Evolutionary conservation across 2,329 filamentous ascomycete genomes (phyloP).

Genomic region (Penicillium sp.): DNA sequence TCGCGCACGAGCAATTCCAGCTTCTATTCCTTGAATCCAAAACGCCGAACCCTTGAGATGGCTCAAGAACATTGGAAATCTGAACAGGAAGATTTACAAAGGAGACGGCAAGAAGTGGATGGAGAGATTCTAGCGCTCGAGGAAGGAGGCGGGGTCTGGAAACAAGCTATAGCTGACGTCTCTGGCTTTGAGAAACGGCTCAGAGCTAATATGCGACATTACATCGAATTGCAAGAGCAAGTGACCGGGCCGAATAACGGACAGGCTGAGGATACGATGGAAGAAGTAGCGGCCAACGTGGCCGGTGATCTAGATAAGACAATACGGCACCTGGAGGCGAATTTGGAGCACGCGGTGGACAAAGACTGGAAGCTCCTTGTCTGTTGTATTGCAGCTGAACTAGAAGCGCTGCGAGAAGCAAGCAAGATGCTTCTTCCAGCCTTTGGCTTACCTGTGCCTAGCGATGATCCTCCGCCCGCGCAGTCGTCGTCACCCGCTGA

Average conservation of each 20-base stretch:
- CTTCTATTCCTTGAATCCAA: slow-evolving; percentile 54
- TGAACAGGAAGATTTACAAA: slow-evolving; percentile 47
- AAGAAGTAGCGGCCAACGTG: slow-evolving; percentile 31
- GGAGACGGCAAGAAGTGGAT: slow-evolving; percentile 48
- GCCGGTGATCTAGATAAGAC: slow-evolving; percentile 48
- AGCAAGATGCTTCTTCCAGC: slow-evolving; percentile 35
- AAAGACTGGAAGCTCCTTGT: slow-evolving; percentile 61
- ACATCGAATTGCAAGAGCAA: slow-evolving; percentile 25
- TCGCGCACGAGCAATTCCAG: slow-evolving; percentile 31
- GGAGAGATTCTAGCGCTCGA: slow-evolving; percentile 57
- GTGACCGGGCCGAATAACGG: slow-evolving; percentile 11
- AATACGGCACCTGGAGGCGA: slow-evolving; percentile 48
- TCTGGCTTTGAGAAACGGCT: slow-evolving; percentile 49
- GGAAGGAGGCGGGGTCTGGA: slow-evolving; percentile 60
- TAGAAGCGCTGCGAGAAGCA: slow-evolving; percentile 53
- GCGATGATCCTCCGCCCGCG: slow-evolving; percentile 10
- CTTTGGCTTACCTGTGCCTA: slow-evolving; percentile 29
- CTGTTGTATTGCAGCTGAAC: slow-evolving; percentile 61
- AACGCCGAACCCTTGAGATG: slow-evolving; percentile 59
- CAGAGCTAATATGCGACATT: slow-evolving; percentile 33
- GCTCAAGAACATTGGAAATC: slow-evolving; percentile 56
- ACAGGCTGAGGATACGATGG: slow-evolving; percentile 17
- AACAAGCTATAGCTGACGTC: slow-evolving; percentile 53
- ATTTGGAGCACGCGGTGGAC: slow-evolving; percentile 51
- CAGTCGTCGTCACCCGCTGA: slow-evolving; percentile 6